Base-by-base conservation (phyloP, 305 asterid species). In the Euphrasia arctica region DNA sequence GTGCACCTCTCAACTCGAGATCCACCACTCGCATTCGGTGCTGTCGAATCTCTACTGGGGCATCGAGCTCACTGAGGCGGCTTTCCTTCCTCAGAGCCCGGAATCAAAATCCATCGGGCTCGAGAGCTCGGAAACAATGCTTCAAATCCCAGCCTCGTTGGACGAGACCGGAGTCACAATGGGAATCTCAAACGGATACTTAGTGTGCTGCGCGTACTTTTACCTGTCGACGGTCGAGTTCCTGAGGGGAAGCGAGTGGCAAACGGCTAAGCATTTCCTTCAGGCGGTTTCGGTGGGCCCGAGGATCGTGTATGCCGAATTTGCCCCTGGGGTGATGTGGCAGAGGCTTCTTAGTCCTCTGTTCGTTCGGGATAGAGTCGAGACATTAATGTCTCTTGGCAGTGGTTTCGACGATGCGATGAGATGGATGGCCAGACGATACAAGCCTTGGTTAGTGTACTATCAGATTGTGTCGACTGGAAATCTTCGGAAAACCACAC, bases 1-100 rank as follows among this genome's bases (percentile, higher is more conserved):
- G 61, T 83, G 88, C 80, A 77, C 77, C 63, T 87, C 95, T 52
- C 80, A 75, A 71, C 78, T 89, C 72, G 79, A 81, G 55, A 71
- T 83, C 22, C 22, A 18, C 22, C 22, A 18, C 22, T 18, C 22
- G 22, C 22, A 18, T 42, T 87, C 96, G 0, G 78, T 82, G 3
- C 75, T 92, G n/a, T 92, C 98, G 0, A 89, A 87, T 48, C 89
- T 92, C 43, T 84, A 89, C 74, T 85, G 88, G 92, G 98, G 97
- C 31, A 74, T 92, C 0, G 82, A 89, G 28, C 63, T 62, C 39
- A 70, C 82, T 3, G 88, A 83, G 28, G 74, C 75, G 4, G 90
- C 91, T 5, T 47, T 18, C 42, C 47, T 9, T 12, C 69, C 82
- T 0, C 64, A 66, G 41, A 63, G 49, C 43, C 27, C 1, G 0